Evolutionary conservation across 805 yeast species (phyloP).

Genomic region (Myxozyma geophila): DNA sequence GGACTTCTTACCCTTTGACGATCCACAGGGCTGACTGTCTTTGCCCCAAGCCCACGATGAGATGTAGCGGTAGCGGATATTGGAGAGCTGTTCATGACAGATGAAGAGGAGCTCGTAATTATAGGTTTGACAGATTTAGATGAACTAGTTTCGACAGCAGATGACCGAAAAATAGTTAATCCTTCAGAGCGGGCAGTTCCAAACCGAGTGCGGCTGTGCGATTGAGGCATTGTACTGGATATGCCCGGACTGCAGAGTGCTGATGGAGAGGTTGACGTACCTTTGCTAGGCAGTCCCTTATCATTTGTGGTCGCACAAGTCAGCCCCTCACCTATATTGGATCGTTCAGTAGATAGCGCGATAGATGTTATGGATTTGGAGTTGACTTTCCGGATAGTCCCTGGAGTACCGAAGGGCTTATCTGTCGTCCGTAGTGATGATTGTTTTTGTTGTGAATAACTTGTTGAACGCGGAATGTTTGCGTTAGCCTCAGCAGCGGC

Average conservation of each 20-base stretch:
- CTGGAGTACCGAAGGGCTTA: neutral
- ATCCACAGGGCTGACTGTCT: slow-evolving; percentile 28
- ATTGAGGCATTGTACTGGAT: slow-evolving; percentile 9
- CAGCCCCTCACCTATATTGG: neutral
- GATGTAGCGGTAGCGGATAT: neutral
- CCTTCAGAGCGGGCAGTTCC: neutral
- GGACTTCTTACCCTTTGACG: neutral
- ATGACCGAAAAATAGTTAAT: neutral
- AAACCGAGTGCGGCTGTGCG: slow-evolving; percentile 1
- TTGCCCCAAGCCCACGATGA: slow-evolving; percentile 21
- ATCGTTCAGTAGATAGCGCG: neutral
- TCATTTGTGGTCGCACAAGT: neutral
- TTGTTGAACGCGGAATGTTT: neutral
- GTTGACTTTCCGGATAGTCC: neutral
- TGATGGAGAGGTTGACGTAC: slow-evolving; percentile 7
- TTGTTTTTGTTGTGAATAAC: neutral
- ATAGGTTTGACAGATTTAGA: neutral
- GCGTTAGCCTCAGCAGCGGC: neutral
- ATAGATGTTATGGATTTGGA: neutral
- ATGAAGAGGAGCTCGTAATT: neutral
- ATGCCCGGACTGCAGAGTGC: slow-evolving; percentile 13
- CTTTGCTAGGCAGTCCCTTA: neutral
- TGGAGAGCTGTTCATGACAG: neutral
- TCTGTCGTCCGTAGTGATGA: neutral
- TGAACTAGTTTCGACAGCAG: neutral